Evolutionary conservation across 2,329 filamentous ascomycete species (phyloP), one percentile per base, ranked within the genome.

Genomic region (Fusarium virguliforme): DNA sequence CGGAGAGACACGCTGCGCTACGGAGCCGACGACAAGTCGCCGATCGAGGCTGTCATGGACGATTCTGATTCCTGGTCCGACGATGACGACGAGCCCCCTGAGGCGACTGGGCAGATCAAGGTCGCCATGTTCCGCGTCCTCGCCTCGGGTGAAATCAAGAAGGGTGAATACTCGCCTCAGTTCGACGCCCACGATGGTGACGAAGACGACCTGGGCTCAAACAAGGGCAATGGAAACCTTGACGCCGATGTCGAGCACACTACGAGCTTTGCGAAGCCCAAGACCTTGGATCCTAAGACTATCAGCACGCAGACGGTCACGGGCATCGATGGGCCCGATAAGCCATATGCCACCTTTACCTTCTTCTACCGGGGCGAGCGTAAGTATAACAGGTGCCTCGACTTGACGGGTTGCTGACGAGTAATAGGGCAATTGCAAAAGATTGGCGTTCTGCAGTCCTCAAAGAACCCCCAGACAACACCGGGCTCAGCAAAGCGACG

Each of bases 281-380:
- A 98, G 86, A 92, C 94, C 2, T 86, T 98, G 59, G 97, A 98
- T 83, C 95, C 95, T 0, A 98, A 98, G 83, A 94, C 94, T 3
- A 99, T 99, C 78, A 98, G 95, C 78, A 99, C 96, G 3, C 96
- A 99, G 83, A 99, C 96, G 0, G 96, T 99, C n/a, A 98, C 96
- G 8, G 96, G 95, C 18, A 97, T 98, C 69, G 96, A 99, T 80
- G 94, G 94, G 0, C 94, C 95, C 22, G 95, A 98, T 70, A 96
- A 95, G 82, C 96, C 97, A 4, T 99, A 97, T 82, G 96, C 96
- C 4, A 92, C 93, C 8, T 99, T 99, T 81, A 98, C 97, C 30
- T 99, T 99, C 81, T 94, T 98, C 83, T 99, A 99, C 80, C 90
- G 96, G 67, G 96, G 96, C 80, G 93, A 97, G 79, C 92, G 95